These are phyloP conservation scores for Neltuma alba DNA, from an alignment of 306 rosid species.

Conservation along the genomic window DNA sequence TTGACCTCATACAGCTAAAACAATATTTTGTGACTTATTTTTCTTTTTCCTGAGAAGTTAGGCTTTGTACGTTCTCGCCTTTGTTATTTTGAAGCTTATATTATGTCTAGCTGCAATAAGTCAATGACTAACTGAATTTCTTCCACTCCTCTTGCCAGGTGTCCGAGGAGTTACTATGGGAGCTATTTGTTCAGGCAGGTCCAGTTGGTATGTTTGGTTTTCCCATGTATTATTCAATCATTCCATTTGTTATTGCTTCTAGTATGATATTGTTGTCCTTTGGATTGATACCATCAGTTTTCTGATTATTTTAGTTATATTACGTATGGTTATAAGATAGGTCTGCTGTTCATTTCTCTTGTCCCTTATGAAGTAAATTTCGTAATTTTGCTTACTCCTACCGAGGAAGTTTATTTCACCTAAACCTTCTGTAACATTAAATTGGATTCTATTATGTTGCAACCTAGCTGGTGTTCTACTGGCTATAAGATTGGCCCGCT, in stretches of 20 bases:
- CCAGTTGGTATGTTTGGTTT: conserved; percentile 45
- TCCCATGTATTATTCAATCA: neutral
- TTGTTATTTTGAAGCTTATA: neutral
- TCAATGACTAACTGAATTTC: neutral
- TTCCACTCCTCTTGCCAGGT: conserved; percentile 23
- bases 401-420: neutral
- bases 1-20: neutral
- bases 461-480: neutral
- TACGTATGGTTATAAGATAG: neutral
- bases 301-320: neutral
- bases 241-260: neutral
- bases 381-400: neutral
- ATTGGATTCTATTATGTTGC: neutral
- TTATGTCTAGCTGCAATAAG: neutral
- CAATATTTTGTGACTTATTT: neutral
- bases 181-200: conserved; percentile 61
- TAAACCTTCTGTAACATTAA: neutral
- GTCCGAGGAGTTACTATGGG: conserved; percentile 53
- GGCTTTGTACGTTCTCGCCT: neutral
- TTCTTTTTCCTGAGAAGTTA: neutral
- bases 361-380: neutral
- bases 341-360: neutral
- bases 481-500: neutral
- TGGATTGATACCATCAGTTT: neutral
- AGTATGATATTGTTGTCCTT: neutral